Evolutionary conservation across 1,284 basidiomycete species (phyloP), one percentile per base, ranked within the genome.

Genomic region (Exobasidium rhododendri): DNA sequence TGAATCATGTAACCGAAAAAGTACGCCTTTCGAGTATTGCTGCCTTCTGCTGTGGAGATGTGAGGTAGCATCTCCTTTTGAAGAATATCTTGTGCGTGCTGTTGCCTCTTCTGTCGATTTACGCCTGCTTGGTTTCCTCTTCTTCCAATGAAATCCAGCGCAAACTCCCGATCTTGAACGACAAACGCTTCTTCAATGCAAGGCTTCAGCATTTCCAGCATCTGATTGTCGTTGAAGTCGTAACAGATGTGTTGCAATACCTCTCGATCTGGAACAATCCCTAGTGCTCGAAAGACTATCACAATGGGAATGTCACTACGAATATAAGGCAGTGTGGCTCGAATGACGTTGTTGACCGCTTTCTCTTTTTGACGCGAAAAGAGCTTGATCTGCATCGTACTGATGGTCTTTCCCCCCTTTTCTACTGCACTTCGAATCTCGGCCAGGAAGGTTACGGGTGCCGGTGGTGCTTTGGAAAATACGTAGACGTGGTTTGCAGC

Each of bases 1-100:
- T 98, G 94, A 55, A 97, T 91, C 94, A 99, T 99, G 82, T 97
- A 98, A n/a, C 96, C 96, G 67, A 98, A 93, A 85, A 98, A 99
- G 82, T 94, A 98, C 2, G 96, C 96, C 81, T 99, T 99, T 83
- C 96, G 96, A 44, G 91, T 94, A 82, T 96, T 92, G 35, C 92
- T 94, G 7, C 94, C 94, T 80, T 96, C 93, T 1, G 88, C 86
- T 85, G 94, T 94, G 2, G 94, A 94, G 29, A 99, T 89, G 79
- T 98, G 96, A 0, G 96, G 96, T 51, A 99, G 81, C 90, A 98
- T 94, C 82, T 98, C 94, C 82, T 97, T 98, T 81, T 97, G 94
- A 58, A 99, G 80, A 75, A 98, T 97, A 81, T 98, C 96, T 80
- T 96, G 91, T 0, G 96, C 96, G 74, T 97, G 97, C 55, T 92